Base-by-base conservation (phyloP, 2,329 filamentous ascomycete genomes). In the Diaporthe destruens region DNA sequence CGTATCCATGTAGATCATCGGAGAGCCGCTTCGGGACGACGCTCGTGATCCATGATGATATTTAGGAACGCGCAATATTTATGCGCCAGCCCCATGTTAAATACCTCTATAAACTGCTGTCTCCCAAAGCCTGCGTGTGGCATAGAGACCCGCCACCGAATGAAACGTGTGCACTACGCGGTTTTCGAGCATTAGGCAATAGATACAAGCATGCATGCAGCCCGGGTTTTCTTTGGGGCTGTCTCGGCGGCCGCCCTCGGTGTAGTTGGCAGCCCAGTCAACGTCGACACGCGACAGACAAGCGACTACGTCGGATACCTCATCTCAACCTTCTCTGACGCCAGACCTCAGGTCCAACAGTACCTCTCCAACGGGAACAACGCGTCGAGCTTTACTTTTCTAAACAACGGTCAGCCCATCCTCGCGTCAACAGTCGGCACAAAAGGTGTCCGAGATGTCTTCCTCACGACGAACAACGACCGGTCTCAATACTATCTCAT, bases 291-390 rank as follows among this genome's bases (percentile, higher is more conserved):
- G 3, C 29, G 61, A 14, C 61, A 65, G 47, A 56, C 71, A 11
- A 74, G 75, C n/a, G 72, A 67, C 20, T 79, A 78, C 23, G 80
- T 78, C 6, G 81, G 80, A 34, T 82, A 82, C 23, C 78, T 82
- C 9, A 77, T 82, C 54, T 82, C 81, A 32, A 82, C 81, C 0
- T 82, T 82, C 55, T 79, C 76, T 49, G 81, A 82, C 59, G 77
- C 76, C 2, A 76, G 69, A 11, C 81, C 80, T 1, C 75, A 79
- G 56, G 77, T 82, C 8, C 80, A 82, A 34, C 79, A 78, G 72
- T 76, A 82, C 51, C 77, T 82, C 0, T 82, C 81, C 5, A 72
- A 82, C 1, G 79, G 78, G 0, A 78, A 80, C 39, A 80, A 75
- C 44, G 77, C 81, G 1, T 77, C 76, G 1, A 80, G 75, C 72